Percentiles rank a stretch among this genome's conserved stretches.
These are phyloP conservation scores for Crithidia acanthocephali DNA, from an alignment of 208 protist species.

Conservation along the genomic window DNA sequence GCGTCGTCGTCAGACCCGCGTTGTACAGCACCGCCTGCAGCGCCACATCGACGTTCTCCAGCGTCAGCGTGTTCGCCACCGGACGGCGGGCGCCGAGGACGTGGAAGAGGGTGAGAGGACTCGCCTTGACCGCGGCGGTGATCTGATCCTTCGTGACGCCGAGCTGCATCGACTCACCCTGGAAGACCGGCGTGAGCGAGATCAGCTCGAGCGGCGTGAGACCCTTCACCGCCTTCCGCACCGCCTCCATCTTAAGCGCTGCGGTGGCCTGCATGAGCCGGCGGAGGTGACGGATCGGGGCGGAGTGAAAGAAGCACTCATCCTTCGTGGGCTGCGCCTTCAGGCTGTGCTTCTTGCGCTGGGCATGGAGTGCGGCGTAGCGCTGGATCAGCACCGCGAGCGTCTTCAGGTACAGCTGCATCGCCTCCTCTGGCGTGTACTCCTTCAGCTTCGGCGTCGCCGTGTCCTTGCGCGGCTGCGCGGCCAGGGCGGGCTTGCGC, in stretches of 20 bases:
- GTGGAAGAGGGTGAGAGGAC: conserved; percentile 44
- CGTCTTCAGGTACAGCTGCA: conserved; percentile 48
- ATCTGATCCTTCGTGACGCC: conserved; percentile 61
- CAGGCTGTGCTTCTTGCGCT: conserved; percentile 53
- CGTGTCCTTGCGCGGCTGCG: conserved; percentile 40
- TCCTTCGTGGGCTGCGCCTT: conserved; percentile 16
- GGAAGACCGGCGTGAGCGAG: conserved; percentile 44
- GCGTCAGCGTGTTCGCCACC: conserved; percentile 41
- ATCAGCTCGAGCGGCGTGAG: conserved; percentile 45
- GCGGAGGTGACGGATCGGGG: conserved; percentile 51
- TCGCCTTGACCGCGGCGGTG: conserved; percentile 50
- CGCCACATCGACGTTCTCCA: conserved; percentile 45
- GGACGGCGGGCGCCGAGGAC: conserved; percentile 49
- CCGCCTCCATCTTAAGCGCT: conserved; percentile 21
- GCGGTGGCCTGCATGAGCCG: conserved; percentile 33
- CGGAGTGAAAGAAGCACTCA: conserved; percentile 51
- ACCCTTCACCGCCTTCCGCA: conserved; percentile 21
- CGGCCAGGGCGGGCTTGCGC: conserved; percentile 18
- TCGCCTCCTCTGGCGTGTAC: conserved; percentile 39
- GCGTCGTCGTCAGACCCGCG: conserved; percentile 67
- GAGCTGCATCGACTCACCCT: conserved; percentile 21
- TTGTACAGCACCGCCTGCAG: conserved; percentile 72
- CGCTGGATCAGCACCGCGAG: conserved; percentile 54
- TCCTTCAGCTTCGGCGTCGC: conserved; percentile 46
- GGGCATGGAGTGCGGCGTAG: conserved; percentile 53